Percentiles rank a stretch among this genome's conserved stretches.
These are phyloP conservation scores for Apophysomyces elegans DNA, from an alignment of 371 early-diverging fungal genomes.

Conservation along the genomic window DNA sequence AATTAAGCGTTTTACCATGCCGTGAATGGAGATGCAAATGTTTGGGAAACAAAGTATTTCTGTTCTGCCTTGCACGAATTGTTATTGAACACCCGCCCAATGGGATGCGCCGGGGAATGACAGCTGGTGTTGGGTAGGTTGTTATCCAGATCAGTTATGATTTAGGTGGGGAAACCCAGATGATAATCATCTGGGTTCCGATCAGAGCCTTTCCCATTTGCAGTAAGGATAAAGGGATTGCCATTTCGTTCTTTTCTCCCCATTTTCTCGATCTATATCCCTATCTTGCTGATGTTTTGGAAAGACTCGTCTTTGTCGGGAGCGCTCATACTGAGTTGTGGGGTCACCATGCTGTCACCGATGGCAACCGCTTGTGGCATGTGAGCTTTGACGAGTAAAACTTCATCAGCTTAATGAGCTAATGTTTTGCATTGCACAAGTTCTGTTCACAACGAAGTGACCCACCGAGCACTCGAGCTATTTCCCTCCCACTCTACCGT, in stretches of 20 bases:
- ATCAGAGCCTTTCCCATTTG: too few relatives aligned
- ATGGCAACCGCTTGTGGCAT: conserved; percentile 4
- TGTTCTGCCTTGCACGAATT: too few relatives aligned
- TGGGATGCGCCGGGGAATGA: too few relatives aligned
- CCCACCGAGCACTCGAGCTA: conserved; percentile 39
- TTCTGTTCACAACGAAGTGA: conserved; percentile 52
- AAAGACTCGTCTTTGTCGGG: background rate
- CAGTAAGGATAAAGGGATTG: too few relatives aligned
- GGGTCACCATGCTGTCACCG: conserved; percentile 5
- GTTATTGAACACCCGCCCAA: too few relatives aligned
- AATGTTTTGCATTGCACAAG: conserved; percentile 20
- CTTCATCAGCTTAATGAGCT: conserved; percentile 14
- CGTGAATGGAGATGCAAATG: too few relatives aligned
- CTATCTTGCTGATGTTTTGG: background rate
- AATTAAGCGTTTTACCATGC: too few relatives aligned
- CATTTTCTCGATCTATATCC: background rate
- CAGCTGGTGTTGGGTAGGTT: too few relatives aligned
- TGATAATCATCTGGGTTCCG: too few relatives aligned
- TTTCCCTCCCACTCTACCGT: conserved; percentile 26
- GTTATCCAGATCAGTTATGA: too few relatives aligned
- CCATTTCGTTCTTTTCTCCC: background rate
- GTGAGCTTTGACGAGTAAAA: background rate
- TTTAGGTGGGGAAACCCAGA: too few relatives aligned
- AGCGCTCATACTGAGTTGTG: background rate
- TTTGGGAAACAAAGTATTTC: too few relatives aligned